Evolutionary conservation across 768 basidiomycete genomes (phyloP).

Genomic region (Mrakia gelida): DNA sequence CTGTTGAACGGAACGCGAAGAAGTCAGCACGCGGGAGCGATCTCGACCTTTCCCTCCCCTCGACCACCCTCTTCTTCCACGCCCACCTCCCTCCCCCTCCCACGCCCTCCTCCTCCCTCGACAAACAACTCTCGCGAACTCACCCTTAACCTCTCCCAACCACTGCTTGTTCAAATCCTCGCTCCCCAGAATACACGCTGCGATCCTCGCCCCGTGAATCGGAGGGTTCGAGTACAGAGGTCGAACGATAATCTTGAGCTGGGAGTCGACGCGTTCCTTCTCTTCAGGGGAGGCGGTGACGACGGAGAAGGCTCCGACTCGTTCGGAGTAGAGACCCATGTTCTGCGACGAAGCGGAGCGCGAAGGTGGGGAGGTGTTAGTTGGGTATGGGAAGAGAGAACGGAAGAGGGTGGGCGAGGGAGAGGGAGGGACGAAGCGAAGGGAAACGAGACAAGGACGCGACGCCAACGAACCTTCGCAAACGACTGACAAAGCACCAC

Average conservation of each 20-base stretch:
- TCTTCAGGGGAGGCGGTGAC: conserved; percentile 46
- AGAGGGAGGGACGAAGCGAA: neutral
- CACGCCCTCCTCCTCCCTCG: no score
- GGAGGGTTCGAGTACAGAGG: conserved; percentile 99
- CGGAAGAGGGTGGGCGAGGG: no score
- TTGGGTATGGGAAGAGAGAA: neutral
- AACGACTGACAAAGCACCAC: conserved; percentile 89
- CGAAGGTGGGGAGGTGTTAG: neutral
- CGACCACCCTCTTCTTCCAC: no score
- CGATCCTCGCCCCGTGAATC: conserved; percentile 79
- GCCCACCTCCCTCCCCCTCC: no score
- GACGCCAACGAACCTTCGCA: conserved; percentile 60
- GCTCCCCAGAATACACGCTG: conserved; percentile 73
- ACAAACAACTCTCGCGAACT: neutral
- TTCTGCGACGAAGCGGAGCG: conserved; percentile 58
- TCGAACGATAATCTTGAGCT: conserved; percentile 89
- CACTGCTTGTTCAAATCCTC: conserved; percentile 74
- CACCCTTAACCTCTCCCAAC: conserved; percentile 75
- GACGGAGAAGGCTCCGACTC: conserved; percentile 93
- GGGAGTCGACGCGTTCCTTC: conserved; percentile 81
- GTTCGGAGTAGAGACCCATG: conserved; percentile 98
- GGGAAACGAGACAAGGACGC: neutral
- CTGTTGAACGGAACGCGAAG: conserved; percentile 38
- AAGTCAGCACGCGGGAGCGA: neutral
- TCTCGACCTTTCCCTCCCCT: no score